Evolutionary conservation across 495 filamentous ascomycete genomes (phyloP).

Genomic region (Diplogelasinospora grovesii): DNA sequence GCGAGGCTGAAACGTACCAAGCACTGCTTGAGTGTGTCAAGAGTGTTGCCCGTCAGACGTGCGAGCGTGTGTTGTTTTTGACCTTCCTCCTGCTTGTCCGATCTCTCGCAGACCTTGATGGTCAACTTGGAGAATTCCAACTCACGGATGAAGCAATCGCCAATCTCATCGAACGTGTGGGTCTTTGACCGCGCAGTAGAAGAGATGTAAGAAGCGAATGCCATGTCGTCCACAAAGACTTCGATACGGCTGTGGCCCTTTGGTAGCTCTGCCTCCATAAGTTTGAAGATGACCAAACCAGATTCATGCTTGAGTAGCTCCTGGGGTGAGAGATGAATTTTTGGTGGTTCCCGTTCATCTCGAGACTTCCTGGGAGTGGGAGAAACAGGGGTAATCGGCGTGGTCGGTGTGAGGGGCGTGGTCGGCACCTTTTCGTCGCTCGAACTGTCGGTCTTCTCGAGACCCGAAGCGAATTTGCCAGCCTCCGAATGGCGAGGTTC

Average conservation of each 20-base stretch:
- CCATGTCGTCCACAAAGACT: slow-evolving; percentile 88
- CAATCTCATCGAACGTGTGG: slow-evolving; percentile 76
- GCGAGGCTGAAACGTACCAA: slow-evolving; percentile 49
- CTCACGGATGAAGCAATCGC: slow-evolving; percentile 93
- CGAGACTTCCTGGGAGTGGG: slow-evolving; percentile 45
- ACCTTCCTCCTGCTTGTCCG: slow-evolving; percentile 64
- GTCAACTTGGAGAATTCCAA: slow-evolving; percentile 92
- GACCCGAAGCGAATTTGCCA: slow-evolving; percentile 27
- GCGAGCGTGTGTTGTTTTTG: slow-evolving; percentile 67
- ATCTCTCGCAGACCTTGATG: slow-evolving; percentile 69
- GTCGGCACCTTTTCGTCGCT: slow-evolving; percentile 9
- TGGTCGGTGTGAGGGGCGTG: slow-evolving; percentile 26
- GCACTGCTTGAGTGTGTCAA: slow-evolving; percentile 79
- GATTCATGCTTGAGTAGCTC: slow-evolving; percentile 81
- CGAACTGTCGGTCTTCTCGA: slow-evolving; percentile 26
- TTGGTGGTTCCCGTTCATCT: slow-evolving; percentile 57
- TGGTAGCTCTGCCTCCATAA: slow-evolving; percentile 78
- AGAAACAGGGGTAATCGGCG: slow-evolving; percentile 30
- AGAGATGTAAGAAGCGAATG: slow-evolving; percentile 83
- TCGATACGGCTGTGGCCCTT: slow-evolving; percentile 74
- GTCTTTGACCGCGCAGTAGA: slow-evolving; percentile 59
- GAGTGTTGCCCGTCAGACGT: slow-evolving; percentile 75
- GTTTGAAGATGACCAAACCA: slow-evolving; percentile 87
- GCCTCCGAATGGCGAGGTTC: slow-evolving; percentile 31
- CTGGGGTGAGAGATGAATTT: slow-evolving; percentile 68